Conservation (phyloP, 2,329 filamentous ascomycete species). For the Blumeriella jaapii region DNA sequence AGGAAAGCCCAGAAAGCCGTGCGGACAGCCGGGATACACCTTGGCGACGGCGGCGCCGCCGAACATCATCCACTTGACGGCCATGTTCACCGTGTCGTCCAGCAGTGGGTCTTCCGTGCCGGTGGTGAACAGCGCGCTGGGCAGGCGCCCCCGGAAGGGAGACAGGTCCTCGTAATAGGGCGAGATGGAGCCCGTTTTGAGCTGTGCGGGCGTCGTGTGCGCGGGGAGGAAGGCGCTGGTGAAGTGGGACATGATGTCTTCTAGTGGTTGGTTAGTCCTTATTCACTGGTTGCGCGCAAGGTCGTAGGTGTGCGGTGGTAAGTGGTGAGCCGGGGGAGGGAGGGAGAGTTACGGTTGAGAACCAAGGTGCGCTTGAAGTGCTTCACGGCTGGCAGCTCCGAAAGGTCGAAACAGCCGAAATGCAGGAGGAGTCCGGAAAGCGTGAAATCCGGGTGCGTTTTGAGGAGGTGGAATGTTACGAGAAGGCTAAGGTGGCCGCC, state of each 20-base stretch:
- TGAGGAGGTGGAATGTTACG: slow-evolving; percentile 36
- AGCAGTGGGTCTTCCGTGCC: slow-evolving; percentile 43
- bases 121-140: slow-evolving; percentile 41
- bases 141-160: slow-evolving; percentile 29
- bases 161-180: slow-evolving; percentile 39
- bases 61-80: slow-evolving; percentile 39
- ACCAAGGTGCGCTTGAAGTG: slow-evolving; percentile 25
- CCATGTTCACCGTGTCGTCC: slow-evolving; percentile 42
- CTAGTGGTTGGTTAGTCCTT: no score
- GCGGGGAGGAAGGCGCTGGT: slow-evolving; percentile 34
- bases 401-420: slow-evolving; percentile 41
- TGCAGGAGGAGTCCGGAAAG: slow-evolving; percentile 40
- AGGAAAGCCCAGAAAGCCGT: slow-evolving; percentile 34
- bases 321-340: background rate
- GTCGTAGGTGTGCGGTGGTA: background rate
- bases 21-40: slow-evolving; percentile 41
- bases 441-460: slow-evolving; percentile 28
- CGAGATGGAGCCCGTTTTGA: slow-evolving; percentile 34
- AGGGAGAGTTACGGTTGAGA: slow-evolving; percentile 28
- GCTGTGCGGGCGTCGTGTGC: slow-evolving; percentile 30
- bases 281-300: no score
- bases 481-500: slow-evolving; percentile 39
- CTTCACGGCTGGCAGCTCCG: slow-evolving; percentile 30
- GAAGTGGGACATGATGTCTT: slow-evolving; percentile 35
- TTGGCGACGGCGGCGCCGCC: slow-evolving; percentile 40